These are phyloP conservation scores for Russula sp. DNA, from an alignment of 768 basidiomycete species.

Conservation along the genomic window DNA sequence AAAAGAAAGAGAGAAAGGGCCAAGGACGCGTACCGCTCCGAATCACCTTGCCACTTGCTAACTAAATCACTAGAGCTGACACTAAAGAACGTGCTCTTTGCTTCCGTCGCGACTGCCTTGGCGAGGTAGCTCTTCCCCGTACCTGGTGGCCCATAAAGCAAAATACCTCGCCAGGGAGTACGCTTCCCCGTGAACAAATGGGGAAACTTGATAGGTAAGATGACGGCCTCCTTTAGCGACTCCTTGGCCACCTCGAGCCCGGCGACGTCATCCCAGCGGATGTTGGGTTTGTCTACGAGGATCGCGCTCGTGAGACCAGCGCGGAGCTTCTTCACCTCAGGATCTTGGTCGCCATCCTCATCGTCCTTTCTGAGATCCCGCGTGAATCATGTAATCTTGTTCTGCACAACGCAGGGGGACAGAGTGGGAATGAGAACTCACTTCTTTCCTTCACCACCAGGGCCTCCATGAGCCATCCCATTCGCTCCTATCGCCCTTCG, in stretches of 20 bases:
- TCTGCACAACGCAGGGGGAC: background rate
- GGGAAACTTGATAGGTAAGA: slow-evolving; percentile 99
- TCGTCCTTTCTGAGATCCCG: slow-evolving; percentile 33
- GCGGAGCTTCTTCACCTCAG: slow-evolving; percentile 94
- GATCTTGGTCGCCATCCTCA: slow-evolving; percentile 73
- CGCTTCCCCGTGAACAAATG: slow-evolving; percentile 98
- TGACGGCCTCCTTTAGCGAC: slow-evolving; percentile 94
- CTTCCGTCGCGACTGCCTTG: slow-evolving; percentile 98
- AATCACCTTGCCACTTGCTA: slow-evolving; percentile 99
- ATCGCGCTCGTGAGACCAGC: slow-evolving; percentile 85
- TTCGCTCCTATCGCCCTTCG: slow-evolving; percentile 44
- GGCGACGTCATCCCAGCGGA: slow-evolving; percentile 98
- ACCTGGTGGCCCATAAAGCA: slow-evolving; percentile 95
- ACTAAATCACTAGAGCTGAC: slow-evolving; percentile 94
- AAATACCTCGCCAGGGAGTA: slow-evolving; percentile 93
- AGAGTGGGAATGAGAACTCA: slow-evolving; percentile 23
- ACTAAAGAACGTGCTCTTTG: slow-evolving; percentile 98
- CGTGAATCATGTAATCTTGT: background rate
- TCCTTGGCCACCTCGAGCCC: slow-evolving; percentile 95
- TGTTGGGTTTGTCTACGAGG: slow-evolving; percentile 87
- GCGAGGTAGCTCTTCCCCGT: slow-evolving; percentile 97
- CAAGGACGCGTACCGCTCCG: slow-evolving; percentile 63
- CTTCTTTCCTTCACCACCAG: slow-evolving; percentile 32
- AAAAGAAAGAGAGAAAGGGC: background rate
- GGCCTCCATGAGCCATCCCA: slow-evolving; percentile 36